These are phyloP conservation scores for Arthromyces matolae DNA, from an alignment of 768 basidiomycete genomes.

Conservation along the genomic window DNA sequence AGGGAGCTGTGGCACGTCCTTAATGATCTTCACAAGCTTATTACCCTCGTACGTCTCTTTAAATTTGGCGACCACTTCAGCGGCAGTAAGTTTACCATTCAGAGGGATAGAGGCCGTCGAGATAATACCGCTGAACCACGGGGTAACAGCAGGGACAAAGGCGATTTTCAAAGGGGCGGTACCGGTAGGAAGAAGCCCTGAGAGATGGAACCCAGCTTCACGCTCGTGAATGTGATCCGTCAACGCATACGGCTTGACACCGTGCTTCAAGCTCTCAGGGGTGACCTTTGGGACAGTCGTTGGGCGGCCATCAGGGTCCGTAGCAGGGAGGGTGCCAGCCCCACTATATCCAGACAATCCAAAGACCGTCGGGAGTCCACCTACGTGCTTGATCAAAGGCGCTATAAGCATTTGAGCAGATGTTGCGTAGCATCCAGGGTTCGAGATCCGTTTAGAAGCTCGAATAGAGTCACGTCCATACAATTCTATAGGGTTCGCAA, in stretches of 20 bases:
- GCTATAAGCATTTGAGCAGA: constrained; percentile 89
- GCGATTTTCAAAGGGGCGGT: constrained; percentile 52
- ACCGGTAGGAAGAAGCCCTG: constrained; percentile 44
- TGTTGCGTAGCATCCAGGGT: constrained; percentile 97
- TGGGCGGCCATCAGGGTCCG: constrained; percentile 64
- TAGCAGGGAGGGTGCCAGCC: constrained; percentile 80
- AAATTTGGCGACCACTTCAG: constrained; percentile 69
- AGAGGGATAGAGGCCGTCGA: constrained; percentile 85
- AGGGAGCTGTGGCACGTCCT: constrained; percentile 65
- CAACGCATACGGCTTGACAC: constrained; percentile 80
- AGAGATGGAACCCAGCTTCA: constrained; percentile 85
- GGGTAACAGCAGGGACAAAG: constrained; percentile 83
- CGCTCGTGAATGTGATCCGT: constrained; percentile 99
- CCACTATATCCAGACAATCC: constrained; percentile 94
- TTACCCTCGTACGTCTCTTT: constrained; percentile 75
- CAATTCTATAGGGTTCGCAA: constrained; percentile 61
- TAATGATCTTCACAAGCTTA: constrained; percentile 63
- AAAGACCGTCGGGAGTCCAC: constrained; percentile 77
- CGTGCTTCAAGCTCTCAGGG: constrained; percentile 69
- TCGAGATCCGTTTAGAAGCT: constrained; percentile 81
- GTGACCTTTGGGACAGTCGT: constrained; percentile 79
- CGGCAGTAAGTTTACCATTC: constrained; percentile 58
- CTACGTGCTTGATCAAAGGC: constrained; percentile 74
- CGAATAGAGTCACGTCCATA: constrained; percentile 74
- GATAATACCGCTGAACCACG: constrained; percentile 97